Evolutionary conservation across 2,329 filamentous ascomycete genomes (phyloP).

Genomic region (Fusarium sp.): DNA sequence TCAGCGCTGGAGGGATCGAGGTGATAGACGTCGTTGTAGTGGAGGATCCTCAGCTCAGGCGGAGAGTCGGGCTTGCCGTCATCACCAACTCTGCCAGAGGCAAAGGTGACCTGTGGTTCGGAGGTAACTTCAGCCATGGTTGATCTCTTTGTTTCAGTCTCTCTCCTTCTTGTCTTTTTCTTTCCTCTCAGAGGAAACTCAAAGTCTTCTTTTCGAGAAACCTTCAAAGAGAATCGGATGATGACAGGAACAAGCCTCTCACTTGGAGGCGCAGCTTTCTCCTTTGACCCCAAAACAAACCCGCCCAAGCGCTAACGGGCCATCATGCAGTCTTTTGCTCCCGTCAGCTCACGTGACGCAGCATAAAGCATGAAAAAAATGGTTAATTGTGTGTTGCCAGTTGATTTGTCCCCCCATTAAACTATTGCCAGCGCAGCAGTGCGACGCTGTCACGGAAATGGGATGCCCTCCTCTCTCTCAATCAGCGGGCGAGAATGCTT

Average conservation of each 20-base stretch:
- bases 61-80: conserved; percentile 30
- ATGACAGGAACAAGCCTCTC: conserved; percentile 28
- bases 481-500: not conserved
- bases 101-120: conserved; percentile 42
- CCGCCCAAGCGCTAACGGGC: conserved; percentile 27
- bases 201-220: not conserved
- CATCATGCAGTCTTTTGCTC: conserved; percentile 23
- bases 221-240: conserved; percentile 10
- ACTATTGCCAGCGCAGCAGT: conserved; percentile 13
- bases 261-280: conserved; percentile 33
- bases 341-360: conserved; percentile 31
- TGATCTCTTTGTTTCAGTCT: not conserved
- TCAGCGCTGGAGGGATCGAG: conserved; percentile 78
- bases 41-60: conserved; percentile 80
- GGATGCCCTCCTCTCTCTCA: conserved; percentile 8
- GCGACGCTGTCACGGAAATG: conserved; percentile 4
- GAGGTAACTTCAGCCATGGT: conserved; percentile 40
- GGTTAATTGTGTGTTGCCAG: conserved; percentile 22
- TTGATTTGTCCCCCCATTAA: conserved; percentile 25
- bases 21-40: conserved; percentile 96
- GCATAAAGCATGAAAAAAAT: not conserved
- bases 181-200: not conserved
- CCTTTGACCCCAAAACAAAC: conserved; percentile 3
- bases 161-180: not conserved
- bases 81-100: conserved; percentile 38